phyloP scores from a whole-genome alignment of 2,329 filamentous ascomycete genomes.

The Phyllosticta ampelicida region DNA sequence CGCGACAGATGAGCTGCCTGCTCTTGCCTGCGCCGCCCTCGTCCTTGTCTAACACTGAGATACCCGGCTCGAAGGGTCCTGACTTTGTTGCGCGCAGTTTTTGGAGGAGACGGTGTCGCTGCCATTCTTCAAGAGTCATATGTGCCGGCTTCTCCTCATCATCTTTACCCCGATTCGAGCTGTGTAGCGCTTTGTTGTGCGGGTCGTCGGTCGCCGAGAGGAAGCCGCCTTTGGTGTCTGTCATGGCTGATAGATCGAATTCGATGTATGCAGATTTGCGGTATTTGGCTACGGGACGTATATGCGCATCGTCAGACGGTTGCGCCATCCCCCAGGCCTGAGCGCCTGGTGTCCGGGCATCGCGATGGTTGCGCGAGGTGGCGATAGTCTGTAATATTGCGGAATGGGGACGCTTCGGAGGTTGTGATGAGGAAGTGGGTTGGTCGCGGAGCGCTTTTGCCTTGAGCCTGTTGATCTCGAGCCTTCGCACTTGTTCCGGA shows the following conservation, averaged over 20 bases:
- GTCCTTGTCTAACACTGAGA: conserved; percentile 53
- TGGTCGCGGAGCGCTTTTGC: conserved; percentile 78
- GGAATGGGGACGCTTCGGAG: conserved; percentile 56
- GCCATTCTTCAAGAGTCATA: conserved; percentile 90
- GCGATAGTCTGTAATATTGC: conserved; percentile 45
- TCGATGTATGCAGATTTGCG: conserved; percentile 72
- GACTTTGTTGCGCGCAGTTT: conserved; percentile 61
- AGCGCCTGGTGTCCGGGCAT: conserved; percentile 46
- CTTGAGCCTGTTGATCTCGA: conserved; percentile 75
- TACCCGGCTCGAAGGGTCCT: conserved; percentile 78
- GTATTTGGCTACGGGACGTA: conserved; percentile 72
- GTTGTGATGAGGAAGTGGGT: conserved; percentile 15
- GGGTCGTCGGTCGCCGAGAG: conserved; percentile 86
- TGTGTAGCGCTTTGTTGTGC: conserved; percentile 64
- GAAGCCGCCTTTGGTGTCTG: conserved; percentile 94
- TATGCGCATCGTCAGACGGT: conserved; percentile 31
- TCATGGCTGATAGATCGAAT: conserved; percentile 97
- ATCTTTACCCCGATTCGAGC: conserved; percentile 27
- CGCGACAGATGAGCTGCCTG: conserved; percentile 48
- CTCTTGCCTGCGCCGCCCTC: conserved; percentile 24
- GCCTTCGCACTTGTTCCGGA: conserved; percentile 49
- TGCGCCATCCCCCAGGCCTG: conserved; percentile 25
- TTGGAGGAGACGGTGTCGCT: conserved; percentile 64
- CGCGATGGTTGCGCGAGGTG: conserved; percentile 51
- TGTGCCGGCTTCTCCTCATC: conserved; percentile 63